Evolutionary conservation across 2,329 filamentous ascomycete genomes (phyloP).

Genomic region (Orbilia javanica): DNA sequence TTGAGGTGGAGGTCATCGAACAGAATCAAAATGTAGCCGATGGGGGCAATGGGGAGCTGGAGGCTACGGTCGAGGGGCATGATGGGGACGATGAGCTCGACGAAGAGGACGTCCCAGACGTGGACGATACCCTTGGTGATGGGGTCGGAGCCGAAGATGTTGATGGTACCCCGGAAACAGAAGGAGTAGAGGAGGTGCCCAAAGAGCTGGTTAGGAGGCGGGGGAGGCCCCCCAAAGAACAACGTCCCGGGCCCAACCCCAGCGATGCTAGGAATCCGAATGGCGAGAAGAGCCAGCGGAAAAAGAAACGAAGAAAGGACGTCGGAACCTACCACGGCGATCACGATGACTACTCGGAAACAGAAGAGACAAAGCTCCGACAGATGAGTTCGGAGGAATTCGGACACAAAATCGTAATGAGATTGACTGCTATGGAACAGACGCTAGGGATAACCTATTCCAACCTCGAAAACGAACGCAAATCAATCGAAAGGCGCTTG

Average conservation of each 20-base stretch:
- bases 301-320: background rate
- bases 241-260: background rate
- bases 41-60: background rate
- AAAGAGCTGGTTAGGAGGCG: background rate
- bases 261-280: background rate
- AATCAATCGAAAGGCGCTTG: slow-evolving; percentile 27
- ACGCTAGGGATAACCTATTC: background rate
- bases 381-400: slow-evolving; percentile 11
- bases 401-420: background rate
- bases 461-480: background rate
- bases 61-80: background rate
- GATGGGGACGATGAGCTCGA: slow-evolving; percentile 11
- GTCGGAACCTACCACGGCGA: slow-evolving; percentile 8
- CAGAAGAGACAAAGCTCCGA: background rate
- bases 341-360: slow-evolving; percentile 22
- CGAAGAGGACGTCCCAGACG: background rate
- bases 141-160: background rate
- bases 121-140: too few relatives aligned
- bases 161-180: background rate
- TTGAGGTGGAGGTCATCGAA: background rate
- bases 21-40: background rate
- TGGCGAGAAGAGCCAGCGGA: background rate
- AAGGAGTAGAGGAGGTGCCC: slow-evolving; percentile 5
- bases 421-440: background rate
- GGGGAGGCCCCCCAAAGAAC: background rate